Base-by-base conservation (phyloP, 306 rosid genomes). In the Cucumis hystrix region DNA sequence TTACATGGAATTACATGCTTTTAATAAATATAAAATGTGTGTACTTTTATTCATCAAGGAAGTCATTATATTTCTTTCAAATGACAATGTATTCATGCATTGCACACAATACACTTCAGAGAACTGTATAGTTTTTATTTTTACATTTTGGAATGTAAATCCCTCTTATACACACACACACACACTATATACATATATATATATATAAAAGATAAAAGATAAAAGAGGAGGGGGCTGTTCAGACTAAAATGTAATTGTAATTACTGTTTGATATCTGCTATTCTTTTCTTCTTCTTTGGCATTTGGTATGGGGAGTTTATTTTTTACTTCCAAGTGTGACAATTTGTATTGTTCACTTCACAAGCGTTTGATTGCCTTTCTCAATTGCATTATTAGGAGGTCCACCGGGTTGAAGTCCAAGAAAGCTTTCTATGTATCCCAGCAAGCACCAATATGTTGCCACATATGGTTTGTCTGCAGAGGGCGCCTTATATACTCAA, bases 381-480 rank as follows among this genome's bases (percentile, higher is more conserved):
- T 55, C 37, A 54, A 64, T 78, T 37, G 56, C 40, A 54, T n/a
- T 17, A 58, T 78, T 84, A 93, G 96, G 82, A 83, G 88, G 85
- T 75, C 88, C 77, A 85, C 87, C 15, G 88, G 84, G 61, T 83
- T 87, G 65, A 83, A 77, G 80, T 86, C 88, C 37, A 84, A 77
- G 72, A 88, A 91, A 83, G 90, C 91, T 74, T 58, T 80, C 79
- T 80, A 83, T 82, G 91, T 85, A 37, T 78, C 85, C 77, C 83
- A 86, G 57, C 82, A 83, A 55, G 89, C 91, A 62, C 88, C 86
- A 4, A 71, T 62, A 9, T 85, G 85, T 72, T 93, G 98, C 84
- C 89, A 85, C 78, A 83, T 89, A 69, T 91, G 94, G 92, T 86
- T 91, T 88, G 84, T 88, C 69, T 89, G 89, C 87, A 85, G 86